Percentiles rank a stretch among this genome's conserved stretches.
Conservation (phyloP, 768 basidiomycete genomes). For the Mrakia gelida region DNA sequence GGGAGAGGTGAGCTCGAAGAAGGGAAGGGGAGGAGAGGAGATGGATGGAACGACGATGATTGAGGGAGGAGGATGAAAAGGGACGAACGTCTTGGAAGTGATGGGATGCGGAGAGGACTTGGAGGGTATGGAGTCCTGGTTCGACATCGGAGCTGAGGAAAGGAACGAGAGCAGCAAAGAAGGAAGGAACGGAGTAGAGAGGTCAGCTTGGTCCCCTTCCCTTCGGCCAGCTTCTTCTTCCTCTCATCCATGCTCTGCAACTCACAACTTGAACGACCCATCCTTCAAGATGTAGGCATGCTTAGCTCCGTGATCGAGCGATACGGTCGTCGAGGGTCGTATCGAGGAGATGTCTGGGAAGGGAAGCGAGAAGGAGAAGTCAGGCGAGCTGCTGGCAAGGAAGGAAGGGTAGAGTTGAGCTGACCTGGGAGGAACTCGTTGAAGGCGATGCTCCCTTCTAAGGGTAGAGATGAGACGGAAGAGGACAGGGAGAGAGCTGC, state of each 20-base stretch:
- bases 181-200: neutral
- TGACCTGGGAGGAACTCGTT: conserved; percentile 19
- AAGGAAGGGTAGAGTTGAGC: neutral
- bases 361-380: neutral
- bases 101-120: conserved; percentile 8
- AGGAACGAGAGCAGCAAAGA: neutral
- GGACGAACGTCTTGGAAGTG: conserved; percentile 11
- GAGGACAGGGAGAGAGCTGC: neutral
- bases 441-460: neutral
- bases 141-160: neutral
- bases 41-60: neutral
- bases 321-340: conserved; percentile 6
- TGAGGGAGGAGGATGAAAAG: neutral
- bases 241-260: neutral
- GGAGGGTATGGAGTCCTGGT: conserved; percentile 16
- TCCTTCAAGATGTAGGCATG: neutral
- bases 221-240: neutral
- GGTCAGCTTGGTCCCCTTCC: conserved; percentile 1
- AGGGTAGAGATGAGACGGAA: neutral
- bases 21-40: neutral
- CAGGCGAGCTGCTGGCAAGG: neutral
- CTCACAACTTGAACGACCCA: conserved; percentile 13
- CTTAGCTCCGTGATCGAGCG: conserved; percentile 7
- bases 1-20: neutral
- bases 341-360: neutral